Percentiles rank a stretch among this genome's conserved stretches.
Conservation (phyloP, 495 filamentous ascomycete genomes). For the Tuber magnatum region DNA sequence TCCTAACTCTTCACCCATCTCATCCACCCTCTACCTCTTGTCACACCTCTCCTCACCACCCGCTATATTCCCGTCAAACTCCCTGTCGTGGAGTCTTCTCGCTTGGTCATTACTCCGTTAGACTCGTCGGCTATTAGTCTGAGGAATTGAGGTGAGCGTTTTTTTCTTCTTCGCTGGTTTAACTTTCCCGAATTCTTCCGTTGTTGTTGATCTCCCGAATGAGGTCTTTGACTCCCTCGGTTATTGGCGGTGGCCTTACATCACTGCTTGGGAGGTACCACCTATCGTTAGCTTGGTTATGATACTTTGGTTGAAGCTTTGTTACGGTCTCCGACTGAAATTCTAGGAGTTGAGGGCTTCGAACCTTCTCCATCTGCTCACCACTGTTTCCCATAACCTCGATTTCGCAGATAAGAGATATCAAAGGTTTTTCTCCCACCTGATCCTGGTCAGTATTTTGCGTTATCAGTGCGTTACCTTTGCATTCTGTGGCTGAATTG, state of each 20-base stretch:
- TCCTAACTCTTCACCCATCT: background rate
- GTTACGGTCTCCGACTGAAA: background rate
- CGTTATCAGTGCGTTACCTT: background rate
- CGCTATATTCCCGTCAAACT: background rate
- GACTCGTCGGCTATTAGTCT: background rate
- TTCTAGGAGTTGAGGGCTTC: background rate
- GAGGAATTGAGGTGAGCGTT: background rate
- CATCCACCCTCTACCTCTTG: background rate
- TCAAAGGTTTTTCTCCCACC: background rate
- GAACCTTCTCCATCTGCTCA: background rate
- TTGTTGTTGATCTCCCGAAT: background rate
- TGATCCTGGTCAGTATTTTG: background rate
- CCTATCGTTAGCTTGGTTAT: background rate
- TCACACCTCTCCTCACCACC: background rate
- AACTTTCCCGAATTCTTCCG: background rate
- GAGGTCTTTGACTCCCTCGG: background rate
- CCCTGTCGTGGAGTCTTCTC: background rate
- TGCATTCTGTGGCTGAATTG: background rate
- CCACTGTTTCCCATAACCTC: background rate
- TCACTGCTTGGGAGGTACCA: background rate
- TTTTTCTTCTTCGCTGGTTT: background rate
- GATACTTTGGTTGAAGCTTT: background rate
- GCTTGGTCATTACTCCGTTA: background rate
- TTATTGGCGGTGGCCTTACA: background rate
- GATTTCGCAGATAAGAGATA: background rate